These are phyloP conservation scores for Pseudogymnoascus sp. DNA, from an alignment of 2,329 filamentous ascomycete genomes.

Conservation along the genomic window DNA sequence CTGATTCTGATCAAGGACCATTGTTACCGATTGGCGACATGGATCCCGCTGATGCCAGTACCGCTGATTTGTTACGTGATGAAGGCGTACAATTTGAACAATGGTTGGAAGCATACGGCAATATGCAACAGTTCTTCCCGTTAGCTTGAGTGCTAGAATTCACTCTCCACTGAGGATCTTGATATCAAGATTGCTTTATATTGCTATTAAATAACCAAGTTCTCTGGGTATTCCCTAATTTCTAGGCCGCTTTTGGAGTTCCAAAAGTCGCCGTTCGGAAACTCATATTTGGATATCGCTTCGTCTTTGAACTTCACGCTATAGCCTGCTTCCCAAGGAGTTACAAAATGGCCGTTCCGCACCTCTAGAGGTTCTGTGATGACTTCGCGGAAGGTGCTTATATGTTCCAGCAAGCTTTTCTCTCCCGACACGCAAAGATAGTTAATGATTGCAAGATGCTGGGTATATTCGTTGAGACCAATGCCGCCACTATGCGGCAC, in stretches of 20 bases:
- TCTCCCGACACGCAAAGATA: conserved; percentile 77
- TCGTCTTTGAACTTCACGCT: conserved; percentile 54
- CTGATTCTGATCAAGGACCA: neutral
- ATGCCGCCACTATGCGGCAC: conserved; percentile 83
- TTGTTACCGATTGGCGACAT: neutral
- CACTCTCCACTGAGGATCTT: neutral
- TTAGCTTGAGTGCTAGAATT: neutral
- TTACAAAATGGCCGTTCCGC: conserved; percentile 75
- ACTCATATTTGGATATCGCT: neutral
- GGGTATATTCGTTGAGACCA: conserved; percentile 81
- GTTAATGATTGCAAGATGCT: conserved; percentile 82
- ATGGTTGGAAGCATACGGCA: neutral
- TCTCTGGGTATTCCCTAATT: neutral
- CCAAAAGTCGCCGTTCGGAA: conserved; percentile 7
- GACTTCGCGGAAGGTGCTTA: conserved; percentile 85
- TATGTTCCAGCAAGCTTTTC: conserved; percentile 73
- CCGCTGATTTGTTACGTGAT: neutral
- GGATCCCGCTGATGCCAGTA: neutral
- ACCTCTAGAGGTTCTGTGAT: conserved; percentile 72
- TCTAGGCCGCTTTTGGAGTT: neutral
- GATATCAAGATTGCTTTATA: neutral
- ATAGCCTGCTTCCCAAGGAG: conserved; percentile 71
- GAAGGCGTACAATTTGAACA: conserved; percentile 8
- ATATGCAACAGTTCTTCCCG: conserved; percentile 5
- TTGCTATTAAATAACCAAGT: neutral